phyloP scores from a whole-genome alignment of 371 early-diverging fungal species.

The Lichtheimia ramosa region DNA sequence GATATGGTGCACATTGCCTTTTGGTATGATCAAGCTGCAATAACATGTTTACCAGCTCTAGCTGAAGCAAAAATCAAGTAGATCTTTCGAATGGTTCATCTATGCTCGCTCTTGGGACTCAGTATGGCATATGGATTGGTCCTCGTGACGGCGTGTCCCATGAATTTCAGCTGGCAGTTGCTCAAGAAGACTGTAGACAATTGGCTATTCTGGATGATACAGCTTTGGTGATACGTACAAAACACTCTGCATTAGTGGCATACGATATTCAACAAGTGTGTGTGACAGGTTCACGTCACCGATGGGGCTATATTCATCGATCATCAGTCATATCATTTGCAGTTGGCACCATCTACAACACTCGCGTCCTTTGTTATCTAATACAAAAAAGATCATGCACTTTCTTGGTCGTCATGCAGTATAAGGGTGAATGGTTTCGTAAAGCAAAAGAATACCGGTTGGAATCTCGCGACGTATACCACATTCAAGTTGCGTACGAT shows the following conservation, averaged over 20 bases:
- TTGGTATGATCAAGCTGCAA: slow-evolving; percentile 3
- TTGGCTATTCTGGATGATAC: slow-evolving; percentile 19
- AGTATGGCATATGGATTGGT: slow-evolving; percentile 29
- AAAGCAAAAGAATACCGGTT: slow-evolving; percentile 12
- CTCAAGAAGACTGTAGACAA: slow-evolving; percentile 20
- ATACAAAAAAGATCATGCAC: slow-evolving; percentile 1
- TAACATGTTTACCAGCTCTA: neutral
- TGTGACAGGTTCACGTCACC: neutral
- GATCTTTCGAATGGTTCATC: neutral
- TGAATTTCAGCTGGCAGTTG: slow-evolving; percentile 15
- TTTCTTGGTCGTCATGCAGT: slow-evolving; percentile 3
- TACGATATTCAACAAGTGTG: slow-evolving; percentile 11
- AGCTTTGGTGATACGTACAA: slow-evolving; percentile 13
- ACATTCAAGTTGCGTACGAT: slow-evolving; percentile 12
- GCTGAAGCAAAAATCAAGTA: neutral
- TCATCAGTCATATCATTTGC: slow-evolving; percentile 10
- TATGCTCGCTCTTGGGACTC: slow-evolving; percentile 24
- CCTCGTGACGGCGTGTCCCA: slow-evolving; percentile 14
- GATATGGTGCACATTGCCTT: slow-evolving; percentile 14
- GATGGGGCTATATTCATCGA: slow-evolving; percentile 4
- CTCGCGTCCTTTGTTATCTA: slow-evolving; percentile 7
- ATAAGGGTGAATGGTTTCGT: slow-evolving; percentile 1
- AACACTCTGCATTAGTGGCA: slow-evolving; percentile 13
- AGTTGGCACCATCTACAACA: slow-evolving; percentile 2
- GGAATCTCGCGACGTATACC: slow-evolving; percentile 4